These are phyloP conservation scores for Wickerhamomyces xylosicus DNA, from an alignment of 805 yeast species.

Conservation along the genomic window DNA sequence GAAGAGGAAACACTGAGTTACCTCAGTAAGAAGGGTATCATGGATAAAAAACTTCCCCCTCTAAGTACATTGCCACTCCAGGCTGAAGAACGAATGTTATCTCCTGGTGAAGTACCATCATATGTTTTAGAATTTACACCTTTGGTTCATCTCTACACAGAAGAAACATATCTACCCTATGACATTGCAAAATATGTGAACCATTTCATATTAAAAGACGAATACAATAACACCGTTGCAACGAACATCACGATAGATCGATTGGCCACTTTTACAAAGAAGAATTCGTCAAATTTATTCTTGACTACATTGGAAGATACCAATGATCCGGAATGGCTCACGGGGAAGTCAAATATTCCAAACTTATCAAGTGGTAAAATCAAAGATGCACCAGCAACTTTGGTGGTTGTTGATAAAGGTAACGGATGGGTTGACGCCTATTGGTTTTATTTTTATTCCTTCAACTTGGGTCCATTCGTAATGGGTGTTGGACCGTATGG, in stretches of 20 bases:
- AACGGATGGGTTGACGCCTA: conserved; percentile 92
- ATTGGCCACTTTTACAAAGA: conserved; percentile 10
- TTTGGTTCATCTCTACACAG: conserved; percentile 76
- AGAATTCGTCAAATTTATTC: conserved; percentile 28
- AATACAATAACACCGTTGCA: conserved; percentile 32
- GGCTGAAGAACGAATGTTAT: conserved; percentile 26
- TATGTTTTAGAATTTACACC: conserved; percentile 66
- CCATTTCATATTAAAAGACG: conserved; percentile 49
- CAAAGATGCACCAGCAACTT: conserved; percentile 65
- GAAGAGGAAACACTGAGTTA: conserved; percentile 2
- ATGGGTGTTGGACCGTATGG: conserved; percentile 98
- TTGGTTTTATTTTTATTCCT: conserved; percentile 94
- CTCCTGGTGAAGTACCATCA: conserved; percentile 48
- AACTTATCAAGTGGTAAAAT: conserved; percentile 62
- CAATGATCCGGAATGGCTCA: conserved; percentile 74
- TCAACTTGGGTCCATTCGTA: conserved; percentile 91
- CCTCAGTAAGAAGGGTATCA: neutral
- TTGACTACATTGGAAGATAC: conserved; percentile 65
- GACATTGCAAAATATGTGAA: conserved; percentile 61
- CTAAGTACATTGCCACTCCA: conserved; percentile 22
- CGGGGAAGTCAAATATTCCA: conserved; percentile 63
- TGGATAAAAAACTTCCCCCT: conserved; percentile 24
- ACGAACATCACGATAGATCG: conserved; percentile 18
- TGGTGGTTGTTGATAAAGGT: conserved; percentile 85
- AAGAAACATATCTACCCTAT: conserved; percentile 79